Evolutionary conservation across 108 stramenopile genomes (phyloP).

Genomic region (Cyclotella baltica): DNA sequence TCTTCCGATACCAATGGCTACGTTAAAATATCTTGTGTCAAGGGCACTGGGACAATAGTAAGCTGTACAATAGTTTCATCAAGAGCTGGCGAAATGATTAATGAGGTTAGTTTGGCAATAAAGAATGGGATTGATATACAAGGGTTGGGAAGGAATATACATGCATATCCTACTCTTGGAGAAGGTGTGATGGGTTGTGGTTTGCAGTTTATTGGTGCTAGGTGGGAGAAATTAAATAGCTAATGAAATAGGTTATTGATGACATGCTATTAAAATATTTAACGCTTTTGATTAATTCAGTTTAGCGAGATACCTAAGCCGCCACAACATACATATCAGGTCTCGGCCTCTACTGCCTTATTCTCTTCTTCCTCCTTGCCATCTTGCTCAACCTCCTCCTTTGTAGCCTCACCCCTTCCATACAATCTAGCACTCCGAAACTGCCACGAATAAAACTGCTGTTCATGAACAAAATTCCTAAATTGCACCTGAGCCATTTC

Average conservation of each 20-base stretch:
- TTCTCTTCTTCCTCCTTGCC: background rate
- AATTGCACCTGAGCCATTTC: conserved; percentile 84
- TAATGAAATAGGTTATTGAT: background rate
- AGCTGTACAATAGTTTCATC: conserved; percentile 93
- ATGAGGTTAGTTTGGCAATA: conserved; percentile 94
- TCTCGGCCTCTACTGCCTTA: background rate
- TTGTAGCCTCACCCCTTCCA: conserved; percentile 41
- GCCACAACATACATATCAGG: background rate
- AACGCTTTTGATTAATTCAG: no score
- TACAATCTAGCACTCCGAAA: conserved; percentile 74
- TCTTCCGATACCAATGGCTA: conserved; percentile 81
- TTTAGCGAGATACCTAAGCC: no score
- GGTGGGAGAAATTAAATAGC: conserved; percentile 48
- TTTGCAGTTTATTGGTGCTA: conserved; percentile 80
- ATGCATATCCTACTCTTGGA: conserved; percentile 94
- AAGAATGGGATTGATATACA: conserved; percentile 85
- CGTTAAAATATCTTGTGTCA: conserved; percentile 84
- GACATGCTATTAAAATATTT: no score
- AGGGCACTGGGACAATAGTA: conserved; percentile 91
- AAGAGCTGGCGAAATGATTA: conserved; percentile 95
- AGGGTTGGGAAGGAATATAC: conserved; percentile 90
- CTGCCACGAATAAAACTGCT: conserved; percentile 89
- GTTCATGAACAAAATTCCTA: conserved; percentile 87
- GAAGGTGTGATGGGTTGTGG: conserved; percentile 88
- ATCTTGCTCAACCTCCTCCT: background rate